A percentile compares a stretch with the other conserved stretches of the same genome.
Evolutionary conservation across 2,329 filamentous ascomycete species (phyloP).

Genomic region (Exutisphaerella laricina): DNA sequence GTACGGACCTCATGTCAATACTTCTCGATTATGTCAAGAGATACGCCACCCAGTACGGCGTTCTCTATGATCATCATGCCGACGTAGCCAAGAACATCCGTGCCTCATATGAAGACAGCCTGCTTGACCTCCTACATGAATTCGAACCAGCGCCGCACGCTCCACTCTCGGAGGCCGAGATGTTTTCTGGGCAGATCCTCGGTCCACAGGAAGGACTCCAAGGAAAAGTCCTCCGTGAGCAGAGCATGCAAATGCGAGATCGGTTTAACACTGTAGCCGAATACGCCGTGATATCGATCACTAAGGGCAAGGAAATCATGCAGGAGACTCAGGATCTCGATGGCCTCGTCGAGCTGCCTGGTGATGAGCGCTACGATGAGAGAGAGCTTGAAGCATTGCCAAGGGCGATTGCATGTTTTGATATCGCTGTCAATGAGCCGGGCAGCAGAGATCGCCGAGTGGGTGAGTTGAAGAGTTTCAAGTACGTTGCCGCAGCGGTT

Average conservation of each 20-base stretch:
- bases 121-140: slow-evolving; percentile 45
- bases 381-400: slow-evolving; percentile 42
- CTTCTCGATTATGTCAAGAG: slow-evolving; percentile 40
- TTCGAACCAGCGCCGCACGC: slow-evolving; percentile 39
- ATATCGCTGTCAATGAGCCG: slow-evolving; percentile 37
- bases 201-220: slow-evolving; percentile 40
- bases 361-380: slow-evolving; percentile 21
- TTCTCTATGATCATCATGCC: slow-evolving; percentile 36
- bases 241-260: slow-evolving; percentile 35
- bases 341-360: slow-evolving; percentile 23
- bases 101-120: slow-evolving; percentile 49
- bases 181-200: slow-evolving; percentile 54
- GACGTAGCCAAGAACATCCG: slow-evolving; percentile 39
- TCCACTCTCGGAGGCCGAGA: slow-evolving; percentile 48
- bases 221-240: slow-evolving; percentile 32
- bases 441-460: slow-evolving; percentile 29
- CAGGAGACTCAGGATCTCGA: slow-evolving; percentile 21
- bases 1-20: slow-evolving; percentile 22
- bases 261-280: slow-evolving; percentile 39
- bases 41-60: slow-evolving; percentile 22
- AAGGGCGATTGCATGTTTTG: slow-evolving; percentile 47
- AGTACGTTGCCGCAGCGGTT: slow-evolving; percentile 48
- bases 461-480: slow-evolving; percentile 46
- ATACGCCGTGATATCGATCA: slow-evolving; percentile 42
- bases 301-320: slow-evolving; percentile 35